These are phyloP conservation scores for Exidia glandulosa DNA, from an alignment of 768 basidiomycete genomes.

Conservation along the genomic window DNA sequence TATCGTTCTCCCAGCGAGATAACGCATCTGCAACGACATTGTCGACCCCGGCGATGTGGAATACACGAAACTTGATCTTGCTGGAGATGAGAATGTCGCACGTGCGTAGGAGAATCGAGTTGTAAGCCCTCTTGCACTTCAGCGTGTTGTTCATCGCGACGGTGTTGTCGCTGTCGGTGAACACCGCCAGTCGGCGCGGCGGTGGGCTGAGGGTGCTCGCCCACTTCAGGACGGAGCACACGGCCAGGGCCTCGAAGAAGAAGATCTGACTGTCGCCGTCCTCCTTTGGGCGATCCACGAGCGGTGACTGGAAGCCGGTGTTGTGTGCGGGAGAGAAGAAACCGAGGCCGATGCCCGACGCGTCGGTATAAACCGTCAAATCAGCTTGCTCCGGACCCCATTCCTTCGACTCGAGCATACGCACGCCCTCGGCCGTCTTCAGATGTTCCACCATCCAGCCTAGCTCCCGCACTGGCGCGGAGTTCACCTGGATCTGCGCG, in stretches of 20 bases:
- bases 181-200: not conserved
- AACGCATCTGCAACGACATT: not conserved
- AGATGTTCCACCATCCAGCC: constrained; percentile 20
- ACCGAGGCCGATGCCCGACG: not conserved
- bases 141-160: not conserved
- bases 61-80: not conserved
- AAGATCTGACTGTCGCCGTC: too few relatives aligned
- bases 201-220: not conserved
- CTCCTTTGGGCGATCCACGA: too few relatives aligned
- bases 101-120: not conserved
- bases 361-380: not conserved
- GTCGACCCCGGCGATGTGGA: not conserved
- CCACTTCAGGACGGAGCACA: not conserved
- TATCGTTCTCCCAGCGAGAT: not conserved
- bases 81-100: not conserved
- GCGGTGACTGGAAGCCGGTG: not conserved
- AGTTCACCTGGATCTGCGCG: constrained; percentile 19
- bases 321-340: not conserved
- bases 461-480: constrained; percentile 16
- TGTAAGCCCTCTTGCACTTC: not conserved
- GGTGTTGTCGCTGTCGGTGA: not conserved
- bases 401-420: not conserved
- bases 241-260: not conserved
- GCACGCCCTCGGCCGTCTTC: not conserved
- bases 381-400: not conserved